Base-by-base conservation (phyloP, 768 basidiomycete species). In the Cantharellus anzutake region DNA sequence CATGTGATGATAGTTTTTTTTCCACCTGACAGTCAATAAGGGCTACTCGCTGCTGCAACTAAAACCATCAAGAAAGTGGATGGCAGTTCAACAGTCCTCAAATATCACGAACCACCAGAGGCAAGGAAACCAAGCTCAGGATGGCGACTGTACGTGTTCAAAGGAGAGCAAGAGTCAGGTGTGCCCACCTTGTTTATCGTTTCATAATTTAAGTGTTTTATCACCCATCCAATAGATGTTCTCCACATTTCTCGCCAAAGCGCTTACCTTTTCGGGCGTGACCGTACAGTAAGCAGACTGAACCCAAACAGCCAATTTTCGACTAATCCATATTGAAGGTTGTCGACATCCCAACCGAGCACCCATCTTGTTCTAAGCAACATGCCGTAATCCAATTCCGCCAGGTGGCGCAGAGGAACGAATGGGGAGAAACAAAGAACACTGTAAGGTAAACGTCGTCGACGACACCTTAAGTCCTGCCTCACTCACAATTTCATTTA, bases 101-200 rank as follows among this genome's bases (percentile, higher is more conserved):
- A 98, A 70, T 99, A 99, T 70, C 93, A 98, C 63, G 96, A 99
- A 70, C 96, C 96, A 14, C 92, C 96, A 3, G 96, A 99, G 75
- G 96, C 94, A 38, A 75, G 96, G 64, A 97, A 93, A 68, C 94
- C 96, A 5, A 71, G 76, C 3, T 70, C 86, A 41, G 86, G 87
- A 16, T 98, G 96, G 96, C 76, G 96, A 68, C 68, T 99, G 62
- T 99, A 98, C 67, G 93, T 97, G 41, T 99, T 98, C 78, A 98
- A 98, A 71, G 94, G 87, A 29, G 79, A 77, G 58, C 91, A 96
- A 65, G 86, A 97, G 76, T 75, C 83, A 56, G 93, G 94, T 94
- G 68, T 70, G 87, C 37, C 4, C 35, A 4, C 16, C 35, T 52
- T 61, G 11, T 44, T 16, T 62, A 14, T 11, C 7, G 35, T 16